phyloP scores from a whole-genome alignment of 805 yeast species.

The Candida pseudofarinosa region DNA sequence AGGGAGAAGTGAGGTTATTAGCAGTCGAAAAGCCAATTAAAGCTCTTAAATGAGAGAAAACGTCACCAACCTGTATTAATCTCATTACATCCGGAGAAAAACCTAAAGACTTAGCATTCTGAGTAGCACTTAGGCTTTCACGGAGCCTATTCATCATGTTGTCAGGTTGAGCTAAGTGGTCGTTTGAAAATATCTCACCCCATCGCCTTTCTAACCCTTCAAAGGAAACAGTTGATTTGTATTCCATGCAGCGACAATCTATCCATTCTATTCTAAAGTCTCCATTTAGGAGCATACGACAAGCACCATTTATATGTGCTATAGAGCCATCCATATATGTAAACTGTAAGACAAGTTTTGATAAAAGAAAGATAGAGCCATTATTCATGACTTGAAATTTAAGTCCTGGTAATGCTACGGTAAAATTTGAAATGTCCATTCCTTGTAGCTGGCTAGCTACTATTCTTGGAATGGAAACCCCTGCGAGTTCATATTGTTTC shows the following conservation, averaged over 20 bases:
- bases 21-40: constrained; percentile 56
- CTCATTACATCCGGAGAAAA: constrained; percentile 63
- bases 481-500: constrained; percentile 58
- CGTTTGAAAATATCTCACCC: constrained; percentile 13
- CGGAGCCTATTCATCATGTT: constrained; percentile 20
- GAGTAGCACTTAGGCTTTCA: constrained; percentile 39
- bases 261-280: constrained; percentile 67
- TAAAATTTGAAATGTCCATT: constrained; percentile 31
- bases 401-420: constrained; percentile 31
- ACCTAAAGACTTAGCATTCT: constrained; percentile 54
- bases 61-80: constrained; percentile 70
- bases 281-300: constrained; percentile 59
- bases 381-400: constrained; percentile 38
- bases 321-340: constrained; percentile 67
- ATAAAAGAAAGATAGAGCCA: constrained; percentile 33
- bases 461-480: constrained; percentile 61
- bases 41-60: constrained; percentile 67
- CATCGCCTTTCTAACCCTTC: constrained; percentile 24
- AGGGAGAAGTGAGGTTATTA: constrained; percentile 48
- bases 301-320: constrained; percentile 56
- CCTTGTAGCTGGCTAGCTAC: constrained; percentile 49
- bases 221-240: constrained; percentile 23
- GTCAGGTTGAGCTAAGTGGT: constrained; percentile 8
- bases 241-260: constrained; percentile 45
- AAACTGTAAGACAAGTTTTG: constrained; percentile 24